These are phyloP conservation scores for Phialophora tarda DNA, from an alignment of 2,329 filamentous ascomycete genomes.

Conservation along the genomic window DNA sequence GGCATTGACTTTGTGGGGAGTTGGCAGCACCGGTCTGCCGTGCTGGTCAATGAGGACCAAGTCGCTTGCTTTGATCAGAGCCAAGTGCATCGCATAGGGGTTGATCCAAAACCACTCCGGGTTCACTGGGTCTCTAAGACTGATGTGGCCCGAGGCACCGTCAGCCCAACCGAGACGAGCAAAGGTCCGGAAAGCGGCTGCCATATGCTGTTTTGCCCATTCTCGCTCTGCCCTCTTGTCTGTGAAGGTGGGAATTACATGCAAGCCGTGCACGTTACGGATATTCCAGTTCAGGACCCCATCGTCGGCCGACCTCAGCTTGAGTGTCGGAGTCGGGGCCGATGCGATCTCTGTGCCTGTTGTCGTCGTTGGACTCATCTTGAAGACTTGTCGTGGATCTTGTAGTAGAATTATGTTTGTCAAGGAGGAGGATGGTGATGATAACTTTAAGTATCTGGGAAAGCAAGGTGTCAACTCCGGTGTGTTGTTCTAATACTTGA, in stretches of 20 bases:
- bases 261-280: neutral
- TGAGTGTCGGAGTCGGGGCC: neutral
- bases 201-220: constrained; percentile 61
- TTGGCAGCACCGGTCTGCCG: constrained; percentile 64
- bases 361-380: constrained; percentile 11
- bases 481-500: too few species aligned
- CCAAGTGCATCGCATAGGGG: constrained; percentile 67
- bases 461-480: neutral
- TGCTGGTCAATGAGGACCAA: constrained; percentile 68
- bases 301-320: constrained; percentile 15
- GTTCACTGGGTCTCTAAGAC: constrained; percentile 65
- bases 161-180: constrained; percentile 63
- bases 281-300: constrained; percentile 19
- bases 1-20: constrained; percentile 47
- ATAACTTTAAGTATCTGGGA: neutral
- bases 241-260: constrained; percentile 45
- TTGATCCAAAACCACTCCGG: constrained; percentile 69
- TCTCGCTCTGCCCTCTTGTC: constrained; percentile 55
- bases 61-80: constrained; percentile 66
- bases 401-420: neutral
- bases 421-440: neutral
- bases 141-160: constrained; percentile 68
- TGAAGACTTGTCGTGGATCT: neutral
- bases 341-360: neutral
- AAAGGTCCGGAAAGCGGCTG: constrained; percentile 63